Conservation (phyloP, 768 basidiomycete species). For the Pseudohyphozyma bogoriensis region DNA sequence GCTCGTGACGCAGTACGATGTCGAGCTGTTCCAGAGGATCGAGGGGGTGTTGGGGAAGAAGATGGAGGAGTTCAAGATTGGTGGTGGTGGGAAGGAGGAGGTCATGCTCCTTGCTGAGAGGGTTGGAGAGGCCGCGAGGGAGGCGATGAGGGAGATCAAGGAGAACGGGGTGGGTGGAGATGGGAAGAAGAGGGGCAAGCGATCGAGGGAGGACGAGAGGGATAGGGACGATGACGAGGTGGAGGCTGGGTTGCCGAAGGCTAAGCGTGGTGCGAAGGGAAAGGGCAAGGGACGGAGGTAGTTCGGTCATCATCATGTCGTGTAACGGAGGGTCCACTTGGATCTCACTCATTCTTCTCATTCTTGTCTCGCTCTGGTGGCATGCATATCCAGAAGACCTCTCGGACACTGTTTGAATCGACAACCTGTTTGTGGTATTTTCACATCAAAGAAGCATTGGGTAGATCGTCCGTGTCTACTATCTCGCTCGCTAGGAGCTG, state of each 20-base stretch:
- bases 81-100: slow-evolving; percentile 72
- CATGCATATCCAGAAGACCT: too few relatives aligned
- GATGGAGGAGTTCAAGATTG: slow-evolving; percentile 61
- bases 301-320: too few relatives aligned
- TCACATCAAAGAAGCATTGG: too few relatives aligned
- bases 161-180: slow-evolving; percentile 54
- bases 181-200: slow-evolving; percentile 44
- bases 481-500: too few relatives aligned
- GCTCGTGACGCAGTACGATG: slow-evolving; percentile 97
- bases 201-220: slow-evolving; percentile 55
- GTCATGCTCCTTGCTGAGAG: slow-evolving; percentile 76
- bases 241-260: slow-evolving; percentile 63
- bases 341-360: too few relatives aligned
- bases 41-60: slow-evolving; percentile 85
- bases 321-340: too few relatives aligned
- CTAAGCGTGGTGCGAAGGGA: too few relatives aligned
- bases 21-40: slow-evolving; percentile 89
- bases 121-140: slow-evolving; percentile 67
- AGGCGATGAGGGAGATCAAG: slow-evolving; percentile 68
- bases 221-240: slow-evolving; percentile 89
- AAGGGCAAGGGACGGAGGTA: neutral
- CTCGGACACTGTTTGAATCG: too few relatives aligned
- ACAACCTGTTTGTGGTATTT: too few relatives aligned
- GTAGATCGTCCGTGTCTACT: too few relatives aligned
- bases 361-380: too few relatives aligned